Base-by-base conservation (phyloP, 2,329 filamentous ascomycete genomes). In the Fusarium incarnatum region DNA sequence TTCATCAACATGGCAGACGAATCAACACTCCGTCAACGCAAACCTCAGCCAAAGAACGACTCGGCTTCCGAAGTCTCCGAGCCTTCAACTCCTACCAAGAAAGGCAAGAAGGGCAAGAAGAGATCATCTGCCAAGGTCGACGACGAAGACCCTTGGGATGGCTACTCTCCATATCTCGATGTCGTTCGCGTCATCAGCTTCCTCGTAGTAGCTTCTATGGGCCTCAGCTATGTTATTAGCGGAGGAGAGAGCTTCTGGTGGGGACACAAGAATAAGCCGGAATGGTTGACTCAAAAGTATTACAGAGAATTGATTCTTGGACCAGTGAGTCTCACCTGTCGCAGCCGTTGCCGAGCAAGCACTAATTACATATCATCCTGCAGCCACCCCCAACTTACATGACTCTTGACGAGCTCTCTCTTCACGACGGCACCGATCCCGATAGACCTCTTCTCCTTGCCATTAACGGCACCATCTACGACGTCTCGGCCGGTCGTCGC, bases 401-500 rank as follows among this genome's bases (percentile, higher is more conserved):
- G 41, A 97, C 94, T 2, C 91, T 92, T 60, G 83, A 85, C 22
- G 86, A 98, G 79, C 90, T 99, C 50, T 79, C 87, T 47, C 79
- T 83, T 53, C 97, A 92, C 85, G 91, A 97, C 81, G 97, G 96
- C 82, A 86, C 83, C 61, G 90, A 97, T 80, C 83, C 89, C 12
- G 79, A 81, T 10, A 89, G 91, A 64, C 96, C 96, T 9, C 89
- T 98, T 79, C 97, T 97, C 83, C 87, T 99, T 59, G 94, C 94
- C 68, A 89, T 99, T 76, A 95, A 96, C 83, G 91, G 92, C 76
- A 92, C 89, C 61, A 92, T 97, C 81, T 96, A 92, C 85, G 93
- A 97, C 80, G 93, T 97, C 42, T 88, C 88, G n/a, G 81, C 86
- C 30, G 90, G 89, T 56, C 85, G 88, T 73, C 80, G 86, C 79